phyloP scores from a whole-genome alignment of 352 stramenopile species.

The Phytophthora melonis region DNA sequence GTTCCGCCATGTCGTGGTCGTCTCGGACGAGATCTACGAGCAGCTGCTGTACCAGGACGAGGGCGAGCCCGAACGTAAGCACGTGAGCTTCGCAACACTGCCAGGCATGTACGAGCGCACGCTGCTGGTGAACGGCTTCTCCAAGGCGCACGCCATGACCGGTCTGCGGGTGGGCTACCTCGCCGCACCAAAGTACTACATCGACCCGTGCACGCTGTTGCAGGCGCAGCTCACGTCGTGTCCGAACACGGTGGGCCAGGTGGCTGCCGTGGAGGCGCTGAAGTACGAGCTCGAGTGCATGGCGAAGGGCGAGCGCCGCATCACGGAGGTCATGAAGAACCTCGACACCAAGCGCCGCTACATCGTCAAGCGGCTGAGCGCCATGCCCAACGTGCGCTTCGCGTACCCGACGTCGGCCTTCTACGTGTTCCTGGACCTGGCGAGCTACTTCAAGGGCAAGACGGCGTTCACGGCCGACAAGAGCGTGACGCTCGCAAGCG shows the following conservation, averaged over 20 bases:
- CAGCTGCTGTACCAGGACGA: slow-evolving; percentile 92
- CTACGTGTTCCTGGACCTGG: slow-evolving; percentile 95
- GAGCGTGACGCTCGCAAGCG: slow-evolving; percentile 55
- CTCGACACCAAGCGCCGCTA: slow-evolving; percentile 92
- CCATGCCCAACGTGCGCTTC: slow-evolving; percentile 88
- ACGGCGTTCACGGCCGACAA: slow-evolving; percentile 44
- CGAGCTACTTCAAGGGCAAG: slow-evolving; percentile 72
- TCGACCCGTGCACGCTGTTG: slow-evolving; percentile 89
- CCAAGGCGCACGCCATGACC: slow-evolving; percentile 97
- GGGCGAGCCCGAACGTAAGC: slow-evolving; percentile 53
- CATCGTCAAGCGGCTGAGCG: slow-evolving; percentile 80
- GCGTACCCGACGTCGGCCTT: slow-evolving; percentile 94
- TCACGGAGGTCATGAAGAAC: slow-evolving; percentile 57
- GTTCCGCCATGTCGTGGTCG: slow-evolving; percentile 82
- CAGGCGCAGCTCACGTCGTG: slow-evolving; percentile 97
- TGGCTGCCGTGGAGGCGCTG: slow-evolving; percentile 91
- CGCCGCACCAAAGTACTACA: slow-evolving; percentile 75
- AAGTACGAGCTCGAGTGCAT: slow-evolving; percentile 81
- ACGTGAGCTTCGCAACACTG: slow-evolving; percentile 76
- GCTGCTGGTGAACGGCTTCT: slow-evolving; percentile 96
- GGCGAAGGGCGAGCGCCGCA: slow-evolving; percentile 51
- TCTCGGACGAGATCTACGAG: slow-evolving; percentile 98
- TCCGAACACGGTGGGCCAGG: slow-evolving; percentile 93
- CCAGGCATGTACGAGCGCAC: slow-evolving; percentile 92
- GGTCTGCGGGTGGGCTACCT: slow-evolving; percentile 95